A percentile compares a stretch with the other conserved stretches of the same genome.
Evolutionary conservation across 2,329 filamentous ascomycete species (phyloP).

Genomic region (Colletotrichum sp.): DNA sequence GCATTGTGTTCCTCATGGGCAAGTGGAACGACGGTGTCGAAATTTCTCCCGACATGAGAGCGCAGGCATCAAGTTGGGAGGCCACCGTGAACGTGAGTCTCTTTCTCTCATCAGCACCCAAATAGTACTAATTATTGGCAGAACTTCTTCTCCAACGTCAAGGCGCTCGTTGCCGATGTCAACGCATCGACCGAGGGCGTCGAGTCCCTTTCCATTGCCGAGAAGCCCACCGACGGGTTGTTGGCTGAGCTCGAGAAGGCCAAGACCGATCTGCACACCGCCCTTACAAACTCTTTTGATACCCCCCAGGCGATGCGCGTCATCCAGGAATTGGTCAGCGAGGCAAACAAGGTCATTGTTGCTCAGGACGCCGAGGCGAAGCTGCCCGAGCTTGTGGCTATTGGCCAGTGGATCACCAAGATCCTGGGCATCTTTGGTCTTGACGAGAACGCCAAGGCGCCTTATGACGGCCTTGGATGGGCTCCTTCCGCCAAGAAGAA

Average conservation of each 20-base stretch:
- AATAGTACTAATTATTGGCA: slow-evolving; percentile 26
- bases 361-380: slow-evolving; percentile 42
- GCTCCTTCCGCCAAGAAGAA: slow-evolving; percentile 39
- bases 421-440: slow-evolving; percentile 87
- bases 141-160: slow-evolving; percentile 65
- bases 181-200: slow-evolving; percentile 35
- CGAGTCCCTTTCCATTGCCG: slow-evolving; percentile 41
- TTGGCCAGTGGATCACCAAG: slow-evolving; percentile 81
- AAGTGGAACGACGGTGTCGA: slow-evolving; percentile 92
- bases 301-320: slow-evolving; percentile 79
- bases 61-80: slow-evolving; percentile 79
- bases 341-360: slow-evolving; percentile 68
- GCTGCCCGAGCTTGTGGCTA: slow-evolving; percentile 52
- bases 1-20: slow-evolving; percentile 86
- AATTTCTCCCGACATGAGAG: slow-evolving; percentile 83
- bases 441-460: slow-evolving; percentile 62
- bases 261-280: slow-evolving; percentile 58
- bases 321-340: slow-evolving; percentile 79
- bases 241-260: slow-evolving; percentile 54
- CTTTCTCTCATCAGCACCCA: neutral
- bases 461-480: slow-evolving; percentile 65
- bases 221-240: slow-evolving; percentile 33
- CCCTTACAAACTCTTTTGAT: slow-evolving; percentile 86
- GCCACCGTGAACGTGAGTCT: slow-evolving; percentile 69
- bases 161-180: slow-evolving; percentile 57